Percentiles rank a stretch among this genome's conserved stretches.
Conservation (phyloP, 208 protist genomes). For the Leishmania turanica region DNA sequence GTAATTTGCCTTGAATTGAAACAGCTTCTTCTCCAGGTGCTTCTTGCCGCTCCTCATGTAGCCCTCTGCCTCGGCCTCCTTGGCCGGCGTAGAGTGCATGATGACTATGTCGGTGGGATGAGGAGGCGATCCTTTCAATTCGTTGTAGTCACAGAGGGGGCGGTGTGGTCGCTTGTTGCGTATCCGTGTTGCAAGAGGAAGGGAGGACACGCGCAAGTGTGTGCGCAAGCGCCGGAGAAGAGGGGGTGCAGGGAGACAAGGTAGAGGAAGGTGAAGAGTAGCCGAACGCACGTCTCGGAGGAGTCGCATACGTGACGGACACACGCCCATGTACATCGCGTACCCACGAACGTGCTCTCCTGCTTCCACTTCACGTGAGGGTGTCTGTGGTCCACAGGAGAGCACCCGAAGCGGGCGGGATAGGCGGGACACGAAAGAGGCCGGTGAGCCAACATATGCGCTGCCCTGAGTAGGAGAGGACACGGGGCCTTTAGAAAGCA, state of each 20-base stretch:
- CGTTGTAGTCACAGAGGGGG: neutral
- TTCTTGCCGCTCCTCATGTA: constrained; percentile 63
- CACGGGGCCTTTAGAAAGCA: neutral
- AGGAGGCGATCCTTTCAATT: neutral
- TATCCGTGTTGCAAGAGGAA: neutral
- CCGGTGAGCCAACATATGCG: neutral
- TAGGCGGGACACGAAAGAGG: neutral
- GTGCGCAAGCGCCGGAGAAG: neutral
- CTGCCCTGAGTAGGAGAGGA: neutral
- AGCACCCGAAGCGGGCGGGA: neutral
- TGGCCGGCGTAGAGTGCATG: constrained; percentile 21
- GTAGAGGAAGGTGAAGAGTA: neutral
- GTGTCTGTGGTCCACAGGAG: neutral
- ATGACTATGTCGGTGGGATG: neutral
- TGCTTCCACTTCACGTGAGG: neutral
- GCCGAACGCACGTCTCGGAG: neutral
- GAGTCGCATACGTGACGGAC: neutral
- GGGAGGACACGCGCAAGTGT: neutral
- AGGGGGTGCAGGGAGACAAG: neutral
- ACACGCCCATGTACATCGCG: neutral
- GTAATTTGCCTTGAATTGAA: constrained; percentile 63
- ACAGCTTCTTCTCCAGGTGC: constrained; percentile 51
- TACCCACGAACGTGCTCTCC: neutral
- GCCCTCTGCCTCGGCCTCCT: constrained; percentile 49
- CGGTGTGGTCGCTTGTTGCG: neutral